phyloP scores from a whole-genome alignment of 2,329 filamentous ascomycete genomes.

The Exophiala alcalophila region DNA sequence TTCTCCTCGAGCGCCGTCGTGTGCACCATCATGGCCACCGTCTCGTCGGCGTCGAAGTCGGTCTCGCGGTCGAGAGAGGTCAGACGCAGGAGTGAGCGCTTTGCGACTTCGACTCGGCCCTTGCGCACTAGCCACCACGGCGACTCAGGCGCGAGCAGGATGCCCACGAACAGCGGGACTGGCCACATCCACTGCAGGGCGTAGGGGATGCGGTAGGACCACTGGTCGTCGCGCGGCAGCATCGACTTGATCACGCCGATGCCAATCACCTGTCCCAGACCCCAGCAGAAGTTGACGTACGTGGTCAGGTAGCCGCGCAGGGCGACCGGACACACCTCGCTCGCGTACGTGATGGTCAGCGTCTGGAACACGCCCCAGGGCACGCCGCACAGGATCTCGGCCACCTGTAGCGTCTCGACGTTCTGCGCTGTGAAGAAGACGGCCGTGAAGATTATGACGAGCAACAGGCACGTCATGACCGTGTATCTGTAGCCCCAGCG shows the following conservation, averaged over 20 bases:
- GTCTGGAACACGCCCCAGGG: slow-evolving; percentile 54
- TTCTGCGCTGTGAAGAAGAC: slow-evolving; percentile 53
- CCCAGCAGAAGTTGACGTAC: slow-evolving; percentile 39
- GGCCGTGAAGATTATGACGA: slow-evolving; percentile 48
- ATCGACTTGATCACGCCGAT: slow-evolving; percentile 51
- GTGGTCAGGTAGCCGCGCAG: slow-evolving; percentile 47
- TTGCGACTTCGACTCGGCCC: slow-evolving; percentile 47
- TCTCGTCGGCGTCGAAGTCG: slow-evolving; percentile 77
- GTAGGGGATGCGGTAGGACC: slow-evolving; percentile 54
- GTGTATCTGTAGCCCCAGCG: slow-evolving; percentile 53
- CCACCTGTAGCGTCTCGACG: slow-evolving; percentile 48
- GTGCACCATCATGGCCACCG: slow-evolving; percentile 87
- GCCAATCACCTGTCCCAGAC: slow-evolving; percentile 51
- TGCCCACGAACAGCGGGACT: slow-evolving; percentile 47
- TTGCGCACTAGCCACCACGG: slow-evolving; percentile 53
- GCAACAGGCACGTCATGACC: slow-evolving; percentile 46
- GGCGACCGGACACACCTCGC: slow-evolving; percentile 48
- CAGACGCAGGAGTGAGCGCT: slow-evolving; percentile 43
- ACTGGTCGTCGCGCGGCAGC: slow-evolving; percentile 46
- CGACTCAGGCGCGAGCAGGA: slow-evolving; percentile 50
- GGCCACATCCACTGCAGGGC: slow-evolving; percentile 55
- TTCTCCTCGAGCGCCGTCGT: slow-evolving; percentile 76
- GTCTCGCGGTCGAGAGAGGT: slow-evolving; percentile 54
- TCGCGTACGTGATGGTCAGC: slow-evolving; percentile 47
- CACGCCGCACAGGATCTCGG: slow-evolving; percentile 50